Conservation (phyloP, 345 rosid species). For the Salix purpurea region DNA sequence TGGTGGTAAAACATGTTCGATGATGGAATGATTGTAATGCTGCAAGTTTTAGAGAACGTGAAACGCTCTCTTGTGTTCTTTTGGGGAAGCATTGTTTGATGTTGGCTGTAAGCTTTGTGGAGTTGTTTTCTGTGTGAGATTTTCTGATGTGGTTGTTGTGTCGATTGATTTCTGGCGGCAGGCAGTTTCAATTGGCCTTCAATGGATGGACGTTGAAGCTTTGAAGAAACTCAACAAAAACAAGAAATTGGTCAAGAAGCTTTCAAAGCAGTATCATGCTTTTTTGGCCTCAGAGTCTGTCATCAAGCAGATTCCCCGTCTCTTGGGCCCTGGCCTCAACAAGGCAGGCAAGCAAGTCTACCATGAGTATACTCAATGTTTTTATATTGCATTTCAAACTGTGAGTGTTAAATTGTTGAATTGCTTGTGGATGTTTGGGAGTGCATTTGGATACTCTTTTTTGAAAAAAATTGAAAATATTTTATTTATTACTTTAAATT, state of each 20-base stretch:
- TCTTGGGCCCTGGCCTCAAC: conserved; percentile 43
- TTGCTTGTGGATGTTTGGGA: background rate
- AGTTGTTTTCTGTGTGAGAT: background rate
- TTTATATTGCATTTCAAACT: background rate
- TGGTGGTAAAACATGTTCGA: background rate
- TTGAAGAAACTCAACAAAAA: conserved; percentile 42
- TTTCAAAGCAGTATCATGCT: conserved; percentile 38
- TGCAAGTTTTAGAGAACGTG: background rate
- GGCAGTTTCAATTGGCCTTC: conserved; percentile 31
- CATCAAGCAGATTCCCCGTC: conserved; percentile 44
- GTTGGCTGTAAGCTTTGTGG: background rate
- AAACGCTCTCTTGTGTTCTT: background rate
- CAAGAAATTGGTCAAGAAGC: conserved; percentile 40
- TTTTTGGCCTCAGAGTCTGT: conserved; percentile 42
- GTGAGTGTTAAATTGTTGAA: background rate
- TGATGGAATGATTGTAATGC: background rate
- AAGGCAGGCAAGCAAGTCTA: conserved; percentile 40
- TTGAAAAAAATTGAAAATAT: too few species aligned
- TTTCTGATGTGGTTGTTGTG: too few species aligned
- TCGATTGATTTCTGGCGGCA: background rate
- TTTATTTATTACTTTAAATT: too few species aligned
- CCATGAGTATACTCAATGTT: background rate
- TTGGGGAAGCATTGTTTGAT: too few species aligned
- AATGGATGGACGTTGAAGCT: conserved; percentile 38
- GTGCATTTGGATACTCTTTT: too few species aligned